Evolutionary conservation across 1,284 basidiomycete genomes (phyloP), one percentile per base, ranked within the genome.

Genomic region (Exobasidium cylindrosporum): DNA sequence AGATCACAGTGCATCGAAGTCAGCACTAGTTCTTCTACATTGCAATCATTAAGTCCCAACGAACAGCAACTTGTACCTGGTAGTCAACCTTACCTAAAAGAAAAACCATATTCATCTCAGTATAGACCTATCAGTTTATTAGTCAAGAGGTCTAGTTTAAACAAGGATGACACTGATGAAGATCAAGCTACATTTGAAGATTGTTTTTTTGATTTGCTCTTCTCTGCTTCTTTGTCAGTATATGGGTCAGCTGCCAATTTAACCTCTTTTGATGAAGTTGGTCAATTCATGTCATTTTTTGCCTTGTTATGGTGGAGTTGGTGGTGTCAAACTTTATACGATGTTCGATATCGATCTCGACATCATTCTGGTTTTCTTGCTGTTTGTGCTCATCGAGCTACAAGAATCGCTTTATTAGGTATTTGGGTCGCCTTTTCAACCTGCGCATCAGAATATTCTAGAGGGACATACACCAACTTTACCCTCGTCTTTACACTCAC

Each of bases 271-370:
- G 10, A 17, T 24, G 24, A 47, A 7, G 24, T 47, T 7, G 24
- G 46, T 11, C 13, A 21, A 10, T 47, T 47, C 46, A 47, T 47
- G 17, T 17, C 17, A 11, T 47, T 21, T 24, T 47, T 47, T 24
- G 21, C 17, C 23, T 21, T 47, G 21, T 21, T 47, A 10, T 47
- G 46, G 46, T 47, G 46, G 46, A 21, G 17, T 10, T 47, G 46
- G 46, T 47, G 46, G 46, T 47, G 17, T 21, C 46, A 47, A 47
- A 47, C 46, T 13, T 13, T 47, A 11, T 47, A 21, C 46, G 46
- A 47, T 47, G 46, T 47, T 7, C 46, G 46, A 6, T 47, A 47
- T 47, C 13, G 46, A 13, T 17, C 17, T 13, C 13, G 24, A 21
- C 24, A 47, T 47, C 17, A 47, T 10, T 10, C 6, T 24, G 23